phyloP scores from a whole-genome alignment of 768 basidiomycete genomes.

The Chiua virens region DNA sequence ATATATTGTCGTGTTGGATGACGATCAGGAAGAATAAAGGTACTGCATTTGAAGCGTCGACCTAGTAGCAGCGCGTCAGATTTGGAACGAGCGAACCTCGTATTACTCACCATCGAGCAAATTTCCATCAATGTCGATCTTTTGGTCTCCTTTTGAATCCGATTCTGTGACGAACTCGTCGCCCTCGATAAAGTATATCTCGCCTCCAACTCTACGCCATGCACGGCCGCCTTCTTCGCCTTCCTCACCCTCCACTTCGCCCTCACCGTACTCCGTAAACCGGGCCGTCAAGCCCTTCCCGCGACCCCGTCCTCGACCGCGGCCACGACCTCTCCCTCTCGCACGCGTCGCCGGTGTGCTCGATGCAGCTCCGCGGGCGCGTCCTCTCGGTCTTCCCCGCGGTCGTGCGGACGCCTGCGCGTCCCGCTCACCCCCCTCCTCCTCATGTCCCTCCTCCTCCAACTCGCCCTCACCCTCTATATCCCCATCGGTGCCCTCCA shows the following conservation, averaged over 20 bases:
- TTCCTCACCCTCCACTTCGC: constrained; percentile 40
- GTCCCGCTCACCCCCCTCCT: constrained; percentile 37
- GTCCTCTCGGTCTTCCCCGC: constrained; percentile 39
- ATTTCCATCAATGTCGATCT: constrained; percentile 85
- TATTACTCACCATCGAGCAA: constrained; percentile 72
- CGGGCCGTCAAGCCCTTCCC: constrained; percentile 32
- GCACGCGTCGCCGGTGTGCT: constrained; percentile 33
- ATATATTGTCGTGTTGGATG: constrained; percentile 86
- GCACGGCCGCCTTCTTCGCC: constrained; percentile 54
- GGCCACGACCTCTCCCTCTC: constrained; percentile 37
- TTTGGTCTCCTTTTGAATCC: constrained; percentile 85
- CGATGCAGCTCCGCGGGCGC: constrained; percentile 33
- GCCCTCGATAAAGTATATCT: constrained; percentile 75
- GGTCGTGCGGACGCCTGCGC: constrained; percentile 32
- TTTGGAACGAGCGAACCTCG: background rate
- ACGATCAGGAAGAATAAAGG: constrained; percentile 83
- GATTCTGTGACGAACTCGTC: constrained; percentile 87
- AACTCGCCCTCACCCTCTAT: constrained; percentile 27
- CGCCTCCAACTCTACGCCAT: constrained; percentile 71
- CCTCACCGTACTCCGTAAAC: constrained; percentile 38
- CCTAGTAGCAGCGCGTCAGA: constrained; percentile 46
- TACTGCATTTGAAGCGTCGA: constrained; percentile 83
- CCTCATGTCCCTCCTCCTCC: constrained; percentile 32
- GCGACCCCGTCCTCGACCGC: constrained; percentile 42
- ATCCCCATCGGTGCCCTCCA: constrained; percentile 27